A percentile compares a stretch with the other conserved stretches of the same genome.
These are phyloP conservation scores for Phytophthora citricola DNA, from an alignment of 352 stramenopile species.

Conservation along the genomic window DNA sequence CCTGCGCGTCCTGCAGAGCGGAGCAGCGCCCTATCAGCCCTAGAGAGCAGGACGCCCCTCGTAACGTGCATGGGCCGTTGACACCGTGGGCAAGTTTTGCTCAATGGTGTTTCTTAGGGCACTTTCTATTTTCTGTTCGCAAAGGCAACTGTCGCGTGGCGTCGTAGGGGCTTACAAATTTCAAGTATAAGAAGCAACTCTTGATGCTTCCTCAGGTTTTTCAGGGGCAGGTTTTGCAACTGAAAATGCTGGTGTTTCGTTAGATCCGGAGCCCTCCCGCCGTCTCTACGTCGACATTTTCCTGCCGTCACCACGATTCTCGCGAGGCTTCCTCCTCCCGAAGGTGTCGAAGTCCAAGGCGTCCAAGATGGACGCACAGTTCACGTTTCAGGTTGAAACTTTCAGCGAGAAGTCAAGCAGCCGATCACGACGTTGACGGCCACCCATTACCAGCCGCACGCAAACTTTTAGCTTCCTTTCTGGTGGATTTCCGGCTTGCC, in stretches of 20 bases:
- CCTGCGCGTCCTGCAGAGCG: slow-evolving; percentile 44
- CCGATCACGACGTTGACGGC: neutral
- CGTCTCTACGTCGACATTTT: slow-evolving; percentile 2
- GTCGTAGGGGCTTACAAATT: slow-evolving; percentile 19
- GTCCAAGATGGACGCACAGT: neutral
- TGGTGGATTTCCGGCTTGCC: too few species aligned
- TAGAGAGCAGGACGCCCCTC: slow-evolving; percentile 18
- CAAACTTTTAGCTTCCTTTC: too few species aligned
- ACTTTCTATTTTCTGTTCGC: slow-evolving; percentile 33
- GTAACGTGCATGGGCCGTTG: slow-evolving; percentile 17
- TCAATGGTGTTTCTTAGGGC: neutral
- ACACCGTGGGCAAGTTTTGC: slow-evolving; percentile 10
- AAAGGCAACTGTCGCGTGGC: slow-evolving; percentile 22
- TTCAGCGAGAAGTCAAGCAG: neutral
- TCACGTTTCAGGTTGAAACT: slow-evolving; percentile 1
- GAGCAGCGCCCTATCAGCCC: slow-evolving; percentile 12
- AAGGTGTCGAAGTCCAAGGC: neutral
- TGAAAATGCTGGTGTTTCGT: neutral
- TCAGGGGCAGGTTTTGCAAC: neutral
- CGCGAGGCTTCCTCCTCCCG: neutral
- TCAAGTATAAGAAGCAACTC: slow-evolving; percentile 5
- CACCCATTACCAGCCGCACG: slow-evolving; percentile 3
- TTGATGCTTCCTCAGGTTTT: too few species aligned
- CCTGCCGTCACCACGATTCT: slow-evolving; percentile 15
- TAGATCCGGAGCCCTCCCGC: slow-evolving; percentile 4